phyloP scores from a whole-genome alignment of 345 rosid genomes.

The Linum tenue region DNA sequence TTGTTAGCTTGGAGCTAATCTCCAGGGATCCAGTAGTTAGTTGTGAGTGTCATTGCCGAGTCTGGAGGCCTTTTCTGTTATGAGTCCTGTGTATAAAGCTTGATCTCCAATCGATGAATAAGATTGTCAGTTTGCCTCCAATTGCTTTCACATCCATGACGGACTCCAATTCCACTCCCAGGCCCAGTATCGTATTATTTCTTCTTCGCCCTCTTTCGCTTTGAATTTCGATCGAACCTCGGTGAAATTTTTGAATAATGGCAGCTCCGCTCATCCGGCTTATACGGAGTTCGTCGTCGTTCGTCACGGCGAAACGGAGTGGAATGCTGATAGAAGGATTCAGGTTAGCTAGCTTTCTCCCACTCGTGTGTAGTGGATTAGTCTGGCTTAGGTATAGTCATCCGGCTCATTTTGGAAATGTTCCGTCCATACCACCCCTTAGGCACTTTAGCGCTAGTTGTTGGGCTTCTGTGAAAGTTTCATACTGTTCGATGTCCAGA shows the following conservation, averaged over 20 bases:
- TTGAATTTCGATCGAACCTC: neutral
- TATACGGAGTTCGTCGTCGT: slow-evolving; percentile 62
- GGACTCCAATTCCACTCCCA: neutral
- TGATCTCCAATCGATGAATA: too few species aligned
- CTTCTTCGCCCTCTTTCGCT: neutral
- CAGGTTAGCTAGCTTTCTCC: slow-evolving; percentile 31
- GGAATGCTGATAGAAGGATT: slow-evolving; percentile 65
- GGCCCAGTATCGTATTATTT: neutral
- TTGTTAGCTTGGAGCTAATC: too few species aligned
- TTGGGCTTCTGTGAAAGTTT: too few species aligned
- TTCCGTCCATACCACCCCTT: neutral
- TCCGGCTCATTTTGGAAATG: neutral
- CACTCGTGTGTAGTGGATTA: neutral
- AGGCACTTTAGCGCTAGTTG: too few species aligned
- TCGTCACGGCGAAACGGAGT: slow-evolving; percentile 77
- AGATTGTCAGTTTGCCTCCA: too few species aligned
- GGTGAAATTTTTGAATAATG: neutral
- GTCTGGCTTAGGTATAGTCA: neutral
- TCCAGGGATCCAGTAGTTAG: too few species aligned
- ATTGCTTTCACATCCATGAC: neutral
- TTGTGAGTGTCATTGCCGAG: too few species aligned
- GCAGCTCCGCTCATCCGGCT: slow-evolving; percentile 21
- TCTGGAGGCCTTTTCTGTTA: too few species aligned
- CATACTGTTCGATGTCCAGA: too few species aligned
- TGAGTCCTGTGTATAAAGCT: too few species aligned